These are phyloP conservation scores for Silene uniflora DNA, from an alignment of 148 eudicot genomes.

Conservation along the genomic window DNA sequence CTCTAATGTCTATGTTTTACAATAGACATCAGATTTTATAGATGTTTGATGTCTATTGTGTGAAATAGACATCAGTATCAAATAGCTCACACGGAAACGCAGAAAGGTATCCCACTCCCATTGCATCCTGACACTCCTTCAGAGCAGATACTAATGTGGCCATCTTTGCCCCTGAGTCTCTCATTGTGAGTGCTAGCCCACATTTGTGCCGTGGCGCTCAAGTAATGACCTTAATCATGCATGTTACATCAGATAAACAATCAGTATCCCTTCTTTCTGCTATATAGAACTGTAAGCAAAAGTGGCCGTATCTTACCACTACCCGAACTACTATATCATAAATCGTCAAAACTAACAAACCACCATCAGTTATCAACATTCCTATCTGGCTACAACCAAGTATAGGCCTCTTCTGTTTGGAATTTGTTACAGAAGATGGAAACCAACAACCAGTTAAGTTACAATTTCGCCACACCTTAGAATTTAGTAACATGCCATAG, in stretches of 20 bases:
- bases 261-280: neutral
- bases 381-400: neutral
- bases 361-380: neutral
- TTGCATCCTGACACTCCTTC: conserved; percentile 62
- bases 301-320: no score
- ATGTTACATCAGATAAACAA: conserved; percentile 1
- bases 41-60: no score
- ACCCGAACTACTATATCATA: neutral
- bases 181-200: conserved; percentile 94
- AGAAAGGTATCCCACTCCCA: conserved; percentile 87
- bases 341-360: neutral
- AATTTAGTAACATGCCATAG: neutral
- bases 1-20: no score
- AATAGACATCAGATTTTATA: no score
- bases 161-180: conserved; percentile 59
- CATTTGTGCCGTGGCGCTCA: conserved; percentile 94
- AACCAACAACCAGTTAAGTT: neutral
- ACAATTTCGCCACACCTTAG: neutral
- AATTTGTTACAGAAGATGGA: neutral
- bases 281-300: no score
- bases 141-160: conserved; percentile 57
- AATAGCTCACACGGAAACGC: conserved; percentile 81
- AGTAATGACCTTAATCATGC: conserved; percentile 79
- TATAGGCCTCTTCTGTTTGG: no score
- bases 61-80: no score